A percentile compares a stretch with the other conserved stretches of the same genome.
Evolutionary conservation across 140 eudicot genomes (phyloP).

Genomic region (Ambrosia hybrid): DNA sequence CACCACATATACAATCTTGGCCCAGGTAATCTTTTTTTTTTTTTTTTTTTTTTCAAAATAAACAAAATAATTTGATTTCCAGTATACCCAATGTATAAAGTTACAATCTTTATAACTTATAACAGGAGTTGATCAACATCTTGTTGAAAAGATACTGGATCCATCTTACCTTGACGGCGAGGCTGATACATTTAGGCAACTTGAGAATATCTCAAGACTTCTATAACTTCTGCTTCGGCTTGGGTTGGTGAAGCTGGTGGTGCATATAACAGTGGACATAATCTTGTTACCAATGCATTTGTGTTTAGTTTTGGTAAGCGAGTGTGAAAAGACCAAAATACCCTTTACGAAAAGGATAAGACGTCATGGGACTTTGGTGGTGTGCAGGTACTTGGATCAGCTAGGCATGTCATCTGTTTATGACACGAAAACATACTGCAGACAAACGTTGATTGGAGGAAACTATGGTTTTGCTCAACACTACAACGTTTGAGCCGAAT

Average conservation of each 20-base stretch:
- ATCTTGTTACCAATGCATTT: conserved; percentile 75
- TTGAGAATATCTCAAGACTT: conserved; percentile 54
- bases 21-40: conserved; percentile 54
- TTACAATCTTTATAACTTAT: conserved; percentile 25
- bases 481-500: conserved; percentile 68
- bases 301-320: conserved; percentile 80
- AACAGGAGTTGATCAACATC: conserved; percentile 73
- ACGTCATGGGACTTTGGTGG: conserved; percentile 34
- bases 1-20: conserved; percentile 93
- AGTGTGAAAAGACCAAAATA: conserved; percentile 25
- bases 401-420: conserved; percentile 60
- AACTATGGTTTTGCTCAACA: conserved; percentile 68
- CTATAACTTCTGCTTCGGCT: conserved; percentile 58
- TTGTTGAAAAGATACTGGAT: conserved; percentile 69
- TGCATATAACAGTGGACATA: conserved; percentile 77
- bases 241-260: conserved; percentile 99
- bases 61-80: neutral
- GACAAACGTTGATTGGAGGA: conserved; percentile 74
- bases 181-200: conserved; percentile 61
- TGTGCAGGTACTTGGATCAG: conserved; percentile 61
- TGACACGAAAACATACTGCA: conserved; percentile 59
- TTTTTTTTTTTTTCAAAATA: neutral
- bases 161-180: conserved; percentile 71
- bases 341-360: neutral
- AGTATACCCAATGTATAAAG: conserved; percentile 1